phyloP scores from a whole-genome alignment of 352 stramenopile genomes.

The Pythium rishiriense region DNA sequence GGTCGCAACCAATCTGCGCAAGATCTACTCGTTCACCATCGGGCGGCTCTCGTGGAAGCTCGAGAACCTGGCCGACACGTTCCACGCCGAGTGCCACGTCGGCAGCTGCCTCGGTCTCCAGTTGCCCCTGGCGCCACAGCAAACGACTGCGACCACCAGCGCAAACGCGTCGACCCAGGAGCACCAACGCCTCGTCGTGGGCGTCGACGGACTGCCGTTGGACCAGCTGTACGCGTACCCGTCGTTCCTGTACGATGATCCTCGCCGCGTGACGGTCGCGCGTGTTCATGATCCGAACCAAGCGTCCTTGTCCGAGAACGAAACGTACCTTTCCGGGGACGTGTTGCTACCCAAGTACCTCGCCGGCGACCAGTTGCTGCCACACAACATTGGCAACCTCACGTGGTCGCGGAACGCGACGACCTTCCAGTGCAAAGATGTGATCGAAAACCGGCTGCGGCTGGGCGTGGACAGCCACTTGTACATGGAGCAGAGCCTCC shows the following conservation, averaged over 20 bases:
- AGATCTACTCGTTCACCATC: conserved; percentile 24
- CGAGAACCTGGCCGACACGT: neutral
- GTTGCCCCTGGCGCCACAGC: neutral
- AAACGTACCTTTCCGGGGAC: no score
- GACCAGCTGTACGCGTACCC: no score
- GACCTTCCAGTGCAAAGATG: neutral
- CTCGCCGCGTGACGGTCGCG: neutral
- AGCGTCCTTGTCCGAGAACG: no score
- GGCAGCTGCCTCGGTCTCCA: neutral
- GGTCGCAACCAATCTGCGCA: conserved; percentile 18
- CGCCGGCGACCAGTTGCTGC: neutral
- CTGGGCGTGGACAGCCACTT: neutral
- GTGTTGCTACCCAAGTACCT: neutral
- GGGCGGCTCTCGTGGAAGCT: conserved; percentile 18
- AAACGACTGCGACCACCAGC: neutral
- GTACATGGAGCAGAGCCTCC: neutral
- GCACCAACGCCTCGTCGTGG: neutral
- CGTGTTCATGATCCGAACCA: neutral
- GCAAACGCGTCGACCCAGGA: neutral
- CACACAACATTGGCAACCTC: neutral
- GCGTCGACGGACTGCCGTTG: neutral
- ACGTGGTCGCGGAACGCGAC: neutral
- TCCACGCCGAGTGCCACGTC: neutral
- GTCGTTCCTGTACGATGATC: neutral
- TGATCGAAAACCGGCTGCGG: neutral